Evolutionary conservation across 805 yeast species (phyloP), one percentile per base, ranked within the genome.

Genomic region (Metschnikowia kofuensis): DNA sequence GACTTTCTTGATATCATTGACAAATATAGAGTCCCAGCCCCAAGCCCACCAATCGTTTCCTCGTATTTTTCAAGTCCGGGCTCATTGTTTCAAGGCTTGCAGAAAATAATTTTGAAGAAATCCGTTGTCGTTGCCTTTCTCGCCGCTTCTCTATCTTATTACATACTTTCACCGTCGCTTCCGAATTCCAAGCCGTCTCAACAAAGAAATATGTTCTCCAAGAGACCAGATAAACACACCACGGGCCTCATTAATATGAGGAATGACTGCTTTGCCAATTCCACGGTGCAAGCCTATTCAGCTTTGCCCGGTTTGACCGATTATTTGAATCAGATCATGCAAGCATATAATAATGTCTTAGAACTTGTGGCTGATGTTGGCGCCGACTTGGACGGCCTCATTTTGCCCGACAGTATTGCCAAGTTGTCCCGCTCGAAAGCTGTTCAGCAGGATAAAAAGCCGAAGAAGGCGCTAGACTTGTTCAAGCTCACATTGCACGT

Each of bases 211-310:
- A 74, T 74, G 78, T 72, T 67, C 55, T 75, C 70, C 42, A 78
- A 76, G 47, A 70, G 94, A 61, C 83, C 85, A 7, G 92, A 86
- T 55, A 84, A 79, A 55, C 73, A 80, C 59, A 85, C 96, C 10
- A 89, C 94, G 0, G 97, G 97, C 2, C 70, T 92, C 40, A 76
- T 84, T 56, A 94, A 92, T 65, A 74, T 84, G 54, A 79, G 91
- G 51, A 88, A 89, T 55, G 97, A 90, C 64, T 92, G 99, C 65
- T 92, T 89, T 70, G 96, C 96, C 52, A 92, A 94, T 61, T 80
- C 95, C 7, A 83, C 91, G 0, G 61, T 94, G 15, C 99, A 92
- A 64, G 94, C 91, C 0, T 75, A 87, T 47, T 78, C 84, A 14
- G 68, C 89, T 0, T 62, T 85, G 14, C 84, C 87, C 0, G 76